Percentiles rank a stretch among this genome's conserved stretches.
phyloP scores from a whole-genome alignment of 257 asterid species.

The Fraxinus anomala region DNA sequence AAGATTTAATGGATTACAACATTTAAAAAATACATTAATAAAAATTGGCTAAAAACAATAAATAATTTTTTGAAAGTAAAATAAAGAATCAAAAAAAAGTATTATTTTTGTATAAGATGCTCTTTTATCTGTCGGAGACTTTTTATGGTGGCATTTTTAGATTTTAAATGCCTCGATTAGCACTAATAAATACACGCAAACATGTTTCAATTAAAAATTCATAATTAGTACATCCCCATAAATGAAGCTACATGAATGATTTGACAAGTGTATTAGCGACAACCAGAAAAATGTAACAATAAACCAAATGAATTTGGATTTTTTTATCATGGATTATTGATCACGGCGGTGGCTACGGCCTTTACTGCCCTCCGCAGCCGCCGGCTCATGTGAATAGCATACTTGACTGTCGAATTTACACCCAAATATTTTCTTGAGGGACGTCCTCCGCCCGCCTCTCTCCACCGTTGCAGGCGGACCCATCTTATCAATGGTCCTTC shows the following conservation, averaged over 20 bases:
- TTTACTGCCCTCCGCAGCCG: constrained; percentile 58
- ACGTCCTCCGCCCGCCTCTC: constrained; percentile 59
- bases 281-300: not conserved
- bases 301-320: not conserved
- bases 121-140: no score
- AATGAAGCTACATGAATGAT: not conserved
- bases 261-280: not conserved
- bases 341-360: constrained; percentile 56
- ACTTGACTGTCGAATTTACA: constrained; percentile 90
- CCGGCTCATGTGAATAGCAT: constrained; percentile 80
- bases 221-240: no score
- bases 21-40: no score
- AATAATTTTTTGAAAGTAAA: no score
- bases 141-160: no score
- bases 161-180: no score
- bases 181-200: no score
- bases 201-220: no score
- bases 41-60: no score
- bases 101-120: no score
- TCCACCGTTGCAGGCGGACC: constrained; percentile 42
- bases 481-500: constrained; percentile 57
- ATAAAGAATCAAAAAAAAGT: no score
- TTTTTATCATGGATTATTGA: constrained; percentile 5
- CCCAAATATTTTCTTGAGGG: constrained; percentile 44
- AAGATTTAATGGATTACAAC: no score